A percentile compares a stretch with the other conserved stretches of the same genome.
phyloP scores from a whole-genome alignment of 192 early-diverging fungal species.

The Geranomyces variabilis region DNA sequence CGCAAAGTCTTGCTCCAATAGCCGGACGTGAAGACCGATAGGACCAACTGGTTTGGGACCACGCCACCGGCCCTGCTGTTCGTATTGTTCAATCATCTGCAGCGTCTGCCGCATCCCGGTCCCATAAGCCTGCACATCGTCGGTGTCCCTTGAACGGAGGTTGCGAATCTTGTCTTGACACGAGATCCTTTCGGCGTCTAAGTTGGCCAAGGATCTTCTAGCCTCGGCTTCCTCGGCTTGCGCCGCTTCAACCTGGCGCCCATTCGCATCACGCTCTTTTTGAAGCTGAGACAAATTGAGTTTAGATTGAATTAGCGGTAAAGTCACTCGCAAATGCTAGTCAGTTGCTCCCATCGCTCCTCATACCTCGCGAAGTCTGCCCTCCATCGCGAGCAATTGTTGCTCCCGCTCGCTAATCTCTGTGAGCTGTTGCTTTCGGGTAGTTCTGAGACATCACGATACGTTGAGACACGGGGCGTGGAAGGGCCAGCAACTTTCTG shows the following conservation, averaged over 20 bases:
- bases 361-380: constrained; percentile 2
- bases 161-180: constrained; percentile 47
- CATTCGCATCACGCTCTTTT: constrained; percentile 21
- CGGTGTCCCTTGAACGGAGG: constrained; percentile 29
- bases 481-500: too few relatives aligned
- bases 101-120: constrained; percentile 74
- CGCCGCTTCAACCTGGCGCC: constrained; percentile 24
- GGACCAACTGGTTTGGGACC: constrained; percentile 64
- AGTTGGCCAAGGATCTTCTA: background rate
- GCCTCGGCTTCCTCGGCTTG: constrained; percentile 30
- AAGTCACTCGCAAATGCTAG: background rate
- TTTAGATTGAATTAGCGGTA: background rate
- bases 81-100: constrained; percentile 70
- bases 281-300: constrained; percentile 16
- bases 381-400: background rate
- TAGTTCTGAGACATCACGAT: background rate
- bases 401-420: constrained; percentile 11
- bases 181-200: constrained; percentile 23
- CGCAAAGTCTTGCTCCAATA: constrained; percentile 21
- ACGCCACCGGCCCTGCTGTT: constrained; percentile 71
- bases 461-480: too few relatives aligned
- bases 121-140: constrained; percentile 42
- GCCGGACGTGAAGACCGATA: constrained; percentile 43
- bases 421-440: constrained; percentile 17
- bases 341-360: background rate